Evolutionary conservation across 192 early-diverging fungal genomes (phyloP).

Genomic region (Backusella westeae): DNA sequence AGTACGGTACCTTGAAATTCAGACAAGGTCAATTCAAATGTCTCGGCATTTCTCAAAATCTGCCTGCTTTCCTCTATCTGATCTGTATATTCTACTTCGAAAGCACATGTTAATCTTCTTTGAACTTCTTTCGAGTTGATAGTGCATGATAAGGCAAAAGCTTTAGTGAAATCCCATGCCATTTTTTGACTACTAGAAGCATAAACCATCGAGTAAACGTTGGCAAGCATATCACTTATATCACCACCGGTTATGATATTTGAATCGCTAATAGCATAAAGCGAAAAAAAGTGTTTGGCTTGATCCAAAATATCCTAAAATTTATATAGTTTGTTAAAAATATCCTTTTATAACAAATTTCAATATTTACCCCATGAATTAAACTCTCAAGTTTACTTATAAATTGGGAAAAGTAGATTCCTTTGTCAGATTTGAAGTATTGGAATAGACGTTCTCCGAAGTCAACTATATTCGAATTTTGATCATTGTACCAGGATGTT

Average conservation of each 20-base stretch:
- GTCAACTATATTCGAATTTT: neutral
- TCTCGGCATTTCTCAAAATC: neutral
- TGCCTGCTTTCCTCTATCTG: neutral
- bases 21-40: conserved; percentile 9
- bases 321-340: no score
- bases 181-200: neutral
- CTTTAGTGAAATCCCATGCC: neutral
- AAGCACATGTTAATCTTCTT: neutral
- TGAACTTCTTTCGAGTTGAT: neutral
- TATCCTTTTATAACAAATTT: conserved; percentile 60
- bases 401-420: conserved; percentile 64
- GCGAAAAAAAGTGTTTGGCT: neutral
- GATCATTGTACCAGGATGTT: conserved; percentile 43
- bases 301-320: neutral
- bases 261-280: conserved; percentile 63
- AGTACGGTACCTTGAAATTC: conserved; percentile 67
- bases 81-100: neutral
- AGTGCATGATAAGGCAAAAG: neutral
- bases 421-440: conserved; percentile 29
- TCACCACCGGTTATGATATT: conserved; percentile 71
- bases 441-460: conserved; percentile 20
- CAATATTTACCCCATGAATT: conserved; percentile 63
- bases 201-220: conserved; percentile 70
- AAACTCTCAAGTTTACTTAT: conserved; percentile 60
- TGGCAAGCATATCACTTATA: conserved; percentile 77